A percentile compares a stretch with the other conserved stretches of the same genome.
Evolutionary conservation across 2,329 filamentous ascomycete genomes (phyloP).

Genomic region (Fusarium compactum): DNA sequence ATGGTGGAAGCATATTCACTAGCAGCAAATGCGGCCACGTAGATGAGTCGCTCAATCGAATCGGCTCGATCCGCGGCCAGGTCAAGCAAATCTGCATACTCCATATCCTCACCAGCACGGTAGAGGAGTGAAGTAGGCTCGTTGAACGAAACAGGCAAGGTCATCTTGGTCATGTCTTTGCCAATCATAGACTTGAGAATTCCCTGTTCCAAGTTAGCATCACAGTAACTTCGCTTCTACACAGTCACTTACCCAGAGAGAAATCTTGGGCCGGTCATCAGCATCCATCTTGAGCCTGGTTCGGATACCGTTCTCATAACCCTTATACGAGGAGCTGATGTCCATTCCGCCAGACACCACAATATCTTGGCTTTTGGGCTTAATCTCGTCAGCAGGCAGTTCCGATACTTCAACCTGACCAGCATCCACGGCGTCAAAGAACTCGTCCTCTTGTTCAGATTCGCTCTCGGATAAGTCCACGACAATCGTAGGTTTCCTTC

Average conservation of each 20-base stretch:
- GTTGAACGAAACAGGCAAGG: conserved; percentile 96
- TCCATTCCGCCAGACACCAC: conserved; percentile 64
- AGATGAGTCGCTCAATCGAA: conserved; percentile 91
- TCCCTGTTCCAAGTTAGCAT: conserved; percentile 66
- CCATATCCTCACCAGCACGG: conserved; percentile 96
- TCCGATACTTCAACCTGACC: conserved; percentile 87
- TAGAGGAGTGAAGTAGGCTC: conserved; percentile 96
- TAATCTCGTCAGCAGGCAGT: conserved; percentile 66
- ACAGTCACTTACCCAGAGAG: conserved; percentile 82
- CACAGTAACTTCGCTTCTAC: too few species aligned
- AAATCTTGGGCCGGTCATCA: conserved; percentile 93
- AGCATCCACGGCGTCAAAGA: conserved; percentile 96
- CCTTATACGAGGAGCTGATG: conserved; percentile 82
- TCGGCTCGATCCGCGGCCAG: conserved; percentile 86
- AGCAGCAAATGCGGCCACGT: conserved; percentile 94
- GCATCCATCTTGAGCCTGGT: conserved; percentile 86
- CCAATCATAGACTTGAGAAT: conserved; percentile 99
- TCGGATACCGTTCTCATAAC: conserved; percentile 91
- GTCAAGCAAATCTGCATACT: conserved; percentile 94
- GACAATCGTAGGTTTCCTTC: conserved; percentile 74
- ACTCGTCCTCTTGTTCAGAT: conserved; percentile 88
- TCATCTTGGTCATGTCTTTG: conserved; percentile 99
- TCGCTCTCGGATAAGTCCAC: conserved; percentile 83
- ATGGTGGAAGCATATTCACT: conserved; percentile 98
- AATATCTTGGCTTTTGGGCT: conserved; percentile 58